Conservation (phyloP, 2,329 filamentous ascomycete species). For the Byssochlamys sp. region DNA sequence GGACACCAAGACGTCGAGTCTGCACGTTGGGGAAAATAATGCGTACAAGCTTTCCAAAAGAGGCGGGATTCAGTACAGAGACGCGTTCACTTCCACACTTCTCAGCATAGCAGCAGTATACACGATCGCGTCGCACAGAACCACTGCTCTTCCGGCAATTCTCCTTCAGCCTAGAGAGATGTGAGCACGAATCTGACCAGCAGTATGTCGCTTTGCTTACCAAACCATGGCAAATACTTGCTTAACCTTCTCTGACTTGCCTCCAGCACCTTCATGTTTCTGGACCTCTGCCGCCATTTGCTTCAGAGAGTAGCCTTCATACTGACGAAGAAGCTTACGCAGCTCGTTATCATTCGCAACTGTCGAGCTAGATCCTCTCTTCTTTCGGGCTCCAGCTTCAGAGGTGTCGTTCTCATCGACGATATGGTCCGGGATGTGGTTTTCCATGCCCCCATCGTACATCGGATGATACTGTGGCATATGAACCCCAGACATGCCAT, state of each 20-base stretch:
- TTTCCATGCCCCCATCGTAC: constrained; percentile 35
- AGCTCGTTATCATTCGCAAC: constrained; percentile 42
- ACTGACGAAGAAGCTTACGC: constrained; percentile 38
- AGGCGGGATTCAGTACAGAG: constrained; percentile 89
- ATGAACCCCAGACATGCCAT: constrained; percentile 21
- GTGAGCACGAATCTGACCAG: constrained; percentile 5
- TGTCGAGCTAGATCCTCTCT: constrained; percentile 39
- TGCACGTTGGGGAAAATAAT: constrained; percentile 93
- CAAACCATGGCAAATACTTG: constrained; percentile 46
- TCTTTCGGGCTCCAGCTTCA: constrained; percentile 35
- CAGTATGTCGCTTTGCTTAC: constrained; percentile 21
- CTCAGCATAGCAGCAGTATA: constrained; percentile 91
- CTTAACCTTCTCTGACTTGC: constrained; percentile 43
- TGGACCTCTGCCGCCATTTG: constrained; percentile 42
- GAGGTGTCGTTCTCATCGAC: constrained; percentile 35
- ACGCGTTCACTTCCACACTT: constrained; percentile 88
- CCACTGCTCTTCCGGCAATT: constrained; percentile 38
- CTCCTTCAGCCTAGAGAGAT: constrained; percentile 33
- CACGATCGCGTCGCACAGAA: constrained; percentile 82
- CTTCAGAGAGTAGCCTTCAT: constrained; percentile 36
- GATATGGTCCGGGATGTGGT: constrained; percentile 31
- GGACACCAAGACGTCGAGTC: constrained; percentile 79
- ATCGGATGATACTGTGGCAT: constrained; percentile 30
- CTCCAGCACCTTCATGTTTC: constrained; percentile 40
- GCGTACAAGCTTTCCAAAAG: constrained; percentile 91